These are phyloP conservation scores for Butyriboletus appendiculatus DNA, from an alignment of 1,284 basidiomycete species.

Conservation along the genomic window DNA sequence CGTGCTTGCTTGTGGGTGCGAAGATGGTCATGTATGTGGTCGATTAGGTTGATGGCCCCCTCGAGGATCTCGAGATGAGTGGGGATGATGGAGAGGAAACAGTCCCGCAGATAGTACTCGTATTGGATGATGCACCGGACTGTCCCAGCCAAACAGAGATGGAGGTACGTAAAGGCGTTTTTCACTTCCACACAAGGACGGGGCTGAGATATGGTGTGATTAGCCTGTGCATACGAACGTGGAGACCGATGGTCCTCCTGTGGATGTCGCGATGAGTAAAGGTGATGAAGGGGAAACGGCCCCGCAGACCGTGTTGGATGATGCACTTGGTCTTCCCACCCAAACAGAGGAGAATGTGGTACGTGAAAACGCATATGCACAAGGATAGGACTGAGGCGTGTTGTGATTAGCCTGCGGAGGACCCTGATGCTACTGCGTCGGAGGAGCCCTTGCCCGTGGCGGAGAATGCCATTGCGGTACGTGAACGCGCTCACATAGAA, in stretches of 20 bases:
- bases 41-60: slow-evolving; percentile 4
- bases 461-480: slow-evolving; percentile 5
- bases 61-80: neutral
- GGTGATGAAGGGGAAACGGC: neutral
- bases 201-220: neutral
- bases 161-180: neutral
- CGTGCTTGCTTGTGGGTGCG: neutral
- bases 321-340: neutral
- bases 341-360: neutral
- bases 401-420: neutral
- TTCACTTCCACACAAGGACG: neutral
- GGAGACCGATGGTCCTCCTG: neutral
- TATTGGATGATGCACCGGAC: neutral
- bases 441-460: neutral
- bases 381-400: neutral
- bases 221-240: neutral
- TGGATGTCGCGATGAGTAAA: neutral
- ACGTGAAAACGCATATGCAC: neutral
- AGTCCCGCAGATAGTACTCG: neutral
- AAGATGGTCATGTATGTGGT: neutral
- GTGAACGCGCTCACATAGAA: neutral
- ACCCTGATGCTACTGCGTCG: no score
- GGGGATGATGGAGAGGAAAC: neutral
- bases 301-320: neutral
- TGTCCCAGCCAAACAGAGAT: neutral